Evolutionary conservation across 1,284 basidiomycete species (phyloP), one percentile per base, ranked within the genome.

Genomic region (Lignosus rhinocerotis): DNA sequence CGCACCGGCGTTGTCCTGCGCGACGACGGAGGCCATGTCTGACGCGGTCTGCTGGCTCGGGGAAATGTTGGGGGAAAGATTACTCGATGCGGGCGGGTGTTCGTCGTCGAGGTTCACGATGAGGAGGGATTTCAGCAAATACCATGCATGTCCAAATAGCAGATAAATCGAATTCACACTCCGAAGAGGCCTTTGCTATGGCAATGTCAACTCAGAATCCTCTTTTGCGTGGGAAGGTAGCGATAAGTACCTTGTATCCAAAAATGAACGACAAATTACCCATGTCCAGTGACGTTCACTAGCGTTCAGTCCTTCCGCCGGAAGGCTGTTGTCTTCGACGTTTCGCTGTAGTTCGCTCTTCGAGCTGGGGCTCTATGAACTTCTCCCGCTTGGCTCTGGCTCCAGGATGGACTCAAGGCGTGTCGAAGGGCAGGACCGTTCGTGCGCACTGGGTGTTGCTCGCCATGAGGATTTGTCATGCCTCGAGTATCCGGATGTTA

Each of bases 131-230:
- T 64, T 62, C 58, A 55, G 17, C 19, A 54, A 48, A 58, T 64
- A 48, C 58, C 60, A 64, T n/a, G 39, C 56, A 14, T 58, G 32
- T 32, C 50, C 48, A 34, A 59, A 59, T 45, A 51, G 49, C 38
- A 54, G 48, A 48, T 62, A 62, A 47, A 55, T 54, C 63, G 55
- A 60, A 17, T 64, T 64, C 51, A 55, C 21, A 60, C 63, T 64
- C 63, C 63, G 63, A 62, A 62, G 56, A 48, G 58, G 56, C 53
- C 46, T 61, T 61, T 50, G 62, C 62, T 64, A 64, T 64, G 62
- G 62, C 59, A 64, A 64, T 61, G 46, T 59, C 44, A 59, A 64
- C 62, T 64, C 59, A 61, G 62, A 64, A 58, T 55, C 8, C 16
- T 5, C 1, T 51, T 53, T 59, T 55, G 1, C 53, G 51, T 45